Base-by-base conservation (phyloP, 2,329 filamentous ascomycete species). In the Botrytis hyacinthi region DNA sequence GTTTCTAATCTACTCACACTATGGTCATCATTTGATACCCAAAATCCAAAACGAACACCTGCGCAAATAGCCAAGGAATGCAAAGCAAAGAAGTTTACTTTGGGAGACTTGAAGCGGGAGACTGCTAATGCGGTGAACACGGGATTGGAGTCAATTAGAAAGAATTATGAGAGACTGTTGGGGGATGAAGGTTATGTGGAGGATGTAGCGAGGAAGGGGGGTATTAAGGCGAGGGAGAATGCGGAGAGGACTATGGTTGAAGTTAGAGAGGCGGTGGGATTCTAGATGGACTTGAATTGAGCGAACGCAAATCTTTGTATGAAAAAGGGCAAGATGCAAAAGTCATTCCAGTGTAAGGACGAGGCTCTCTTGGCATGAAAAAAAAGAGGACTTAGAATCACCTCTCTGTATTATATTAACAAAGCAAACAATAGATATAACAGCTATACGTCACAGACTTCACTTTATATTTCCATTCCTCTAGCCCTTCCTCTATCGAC, bases 1-100 rank as follows among this genome's bases (percentile, higher is more conserved):
- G 92, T 99, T 5, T 91, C 95, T 18, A 99, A 98, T 81, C 85
- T 99, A 20, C 83, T 99, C 1, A 90, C 94, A 73, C 88, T 99
- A 26, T 83, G 95, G n/a, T 90, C 90, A 37, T 88, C 93, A 75
- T 89, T 95, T 77, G 88, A 91, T 71, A 77, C 80, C 6, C 78
- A 81, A 68, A n/a, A 8, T 3, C 48, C 65, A 40, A 78, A 79
- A 4, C 82, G 84, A 68, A 83, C 32, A 79, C 20, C 82, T 85
- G 1, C 76, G 78, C 80, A 85, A 60, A 77, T 88, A 32, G 86
- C 83, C 3, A 73, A 80, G 20, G 80, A 80, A 12, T 83, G 84
- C 66, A 80, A 80, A 8, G 81, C 82, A 2, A 40, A 42, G n/a
- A 40, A 32, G 4, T 80, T 85, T 37, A 86, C 81, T 59, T 84